Evolutionary conservation across 805 yeast species (phyloP).

Genomic region (Schwanniomyces yamadae): DNA sequence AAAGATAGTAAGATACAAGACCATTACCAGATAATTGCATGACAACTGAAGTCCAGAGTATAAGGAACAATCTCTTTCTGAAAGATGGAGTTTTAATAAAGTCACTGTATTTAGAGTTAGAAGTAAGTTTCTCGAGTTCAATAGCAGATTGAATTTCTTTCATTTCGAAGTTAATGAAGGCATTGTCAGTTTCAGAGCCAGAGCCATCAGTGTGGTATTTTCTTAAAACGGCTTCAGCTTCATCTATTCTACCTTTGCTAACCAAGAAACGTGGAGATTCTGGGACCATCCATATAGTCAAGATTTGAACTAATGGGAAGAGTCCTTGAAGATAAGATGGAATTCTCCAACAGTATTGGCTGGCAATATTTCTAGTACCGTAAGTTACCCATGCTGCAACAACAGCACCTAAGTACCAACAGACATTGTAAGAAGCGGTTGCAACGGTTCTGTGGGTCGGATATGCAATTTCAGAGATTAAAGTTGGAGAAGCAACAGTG

Average conservation of each 20-base stretch:
- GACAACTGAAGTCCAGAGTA: constrained; percentile 30
- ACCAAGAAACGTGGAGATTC: constrained; percentile 50
- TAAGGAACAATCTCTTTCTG: constrained; percentile 42
- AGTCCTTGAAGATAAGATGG: constrained; percentile 53
- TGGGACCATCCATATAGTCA: constrained; percentile 40
- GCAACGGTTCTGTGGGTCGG: constrained; percentile 44
- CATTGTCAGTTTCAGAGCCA: constrained; percentile 23
- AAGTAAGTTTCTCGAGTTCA: constrained; percentile 37
- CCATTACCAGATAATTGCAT: constrained; percentile 54
- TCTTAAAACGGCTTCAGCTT: constrained; percentile 42
- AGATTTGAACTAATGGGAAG: constrained; percentile 43
- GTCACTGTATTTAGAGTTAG: constrained; percentile 36
- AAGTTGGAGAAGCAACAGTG: constrained; percentile 44
- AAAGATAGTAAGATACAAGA: constrained; percentile 36
- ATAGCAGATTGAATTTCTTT: constrained; percentile 39
- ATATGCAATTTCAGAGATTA: constrained; percentile 50
- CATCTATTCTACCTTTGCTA: constrained; percentile 38
- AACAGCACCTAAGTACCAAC: constrained; percentile 56
- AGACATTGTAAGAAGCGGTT: constrained; percentile 49
- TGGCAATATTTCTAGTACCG: constrained; percentile 37
- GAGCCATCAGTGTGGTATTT: constrained; percentile 42
- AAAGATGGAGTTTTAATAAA: constrained; percentile 38
- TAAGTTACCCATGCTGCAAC: constrained; percentile 52
- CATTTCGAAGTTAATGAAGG: constrained; percentile 38
- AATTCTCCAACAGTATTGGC: constrained; percentile 50